Evolutionary conservation across 306 rosid species (phyloP).

Genomic region (Arachis hypogaea): DNA sequence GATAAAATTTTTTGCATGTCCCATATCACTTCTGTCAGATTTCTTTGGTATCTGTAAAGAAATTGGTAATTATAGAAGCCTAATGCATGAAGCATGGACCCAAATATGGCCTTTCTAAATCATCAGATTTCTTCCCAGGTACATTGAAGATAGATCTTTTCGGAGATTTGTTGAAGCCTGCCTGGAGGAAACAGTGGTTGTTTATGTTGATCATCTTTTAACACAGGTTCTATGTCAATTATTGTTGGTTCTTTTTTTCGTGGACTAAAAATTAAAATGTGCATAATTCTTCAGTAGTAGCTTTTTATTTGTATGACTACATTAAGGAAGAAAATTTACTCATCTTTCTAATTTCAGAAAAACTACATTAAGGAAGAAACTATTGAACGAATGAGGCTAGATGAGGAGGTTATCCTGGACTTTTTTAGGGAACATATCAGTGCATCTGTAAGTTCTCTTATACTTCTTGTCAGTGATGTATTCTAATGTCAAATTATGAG

Average conservation of each 20-base stretch:
- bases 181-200: constrained; percentile 88
- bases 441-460: constrained; percentile 68
- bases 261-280: constrained; percentile 26
- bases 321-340: constrained; percentile 74
- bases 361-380: constrained; percentile 92
- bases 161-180: constrained; percentile 99
- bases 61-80: constrained; percentile 11
- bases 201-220: constrained; percentile 89
- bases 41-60: constrained; percentile 24
- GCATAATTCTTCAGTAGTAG: constrained; percentile 25
- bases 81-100: constrained; percentile 14
- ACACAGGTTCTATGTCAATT: constrained; percentile 64
- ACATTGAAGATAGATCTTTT: constrained; percentile 95
- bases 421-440: constrained; percentile 91
- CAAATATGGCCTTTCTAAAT: neutral
- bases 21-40: constrained; percentile 21
- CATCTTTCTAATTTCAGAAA: constrained; percentile 59
- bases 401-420: constrained; percentile 97
- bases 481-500: constrained; percentile 17
- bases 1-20: constrained; percentile 7
- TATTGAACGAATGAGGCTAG: constrained; percentile 94
- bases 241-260: constrained; percentile 17
- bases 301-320: constrained; percentile 41
- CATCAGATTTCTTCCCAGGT: constrained; percentile 53
- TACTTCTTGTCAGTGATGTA: constrained; percentile 24